Evolutionary conservation across 2,329 filamentous ascomycete genomes (phyloP).

Genomic region (Hypocrella siamensis): DNA sequence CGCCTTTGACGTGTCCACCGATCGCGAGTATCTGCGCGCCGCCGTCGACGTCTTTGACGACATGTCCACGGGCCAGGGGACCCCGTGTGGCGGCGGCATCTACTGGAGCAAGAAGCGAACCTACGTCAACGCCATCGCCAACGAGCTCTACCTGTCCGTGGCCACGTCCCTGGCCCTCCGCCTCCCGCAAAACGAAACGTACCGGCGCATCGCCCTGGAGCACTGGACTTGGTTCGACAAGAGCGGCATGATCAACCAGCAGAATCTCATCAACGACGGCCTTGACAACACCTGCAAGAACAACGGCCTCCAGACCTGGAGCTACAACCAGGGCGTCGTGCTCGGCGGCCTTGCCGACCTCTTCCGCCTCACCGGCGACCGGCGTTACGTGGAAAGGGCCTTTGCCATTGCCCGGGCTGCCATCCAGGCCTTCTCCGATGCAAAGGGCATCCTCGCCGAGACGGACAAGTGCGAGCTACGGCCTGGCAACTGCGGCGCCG

Average conservation of each 20-base stretch:
- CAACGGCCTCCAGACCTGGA: constrained; percentile 32
- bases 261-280: constrained; percentile 38
- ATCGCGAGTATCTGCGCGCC: constrained; percentile 35
- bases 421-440: constrained; percentile 26
- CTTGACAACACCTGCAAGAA: constrained; percentile 31
- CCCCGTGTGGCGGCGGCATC: constrained; percentile 36
- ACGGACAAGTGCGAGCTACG: constrained; percentile 18
- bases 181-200: constrained; percentile 21
- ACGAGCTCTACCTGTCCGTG: constrained; percentile 40
- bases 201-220: constrained; percentile 30
- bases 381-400: constrained; percentile 24
- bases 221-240: constrained; percentile 37
- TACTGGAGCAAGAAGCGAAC: constrained; percentile 38
- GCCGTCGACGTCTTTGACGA: constrained; percentile 40
- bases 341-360: constrained; percentile 40
- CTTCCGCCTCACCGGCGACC: constrained; percentile 25
- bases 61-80: constrained; percentile 31
- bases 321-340: constrained; percentile 44
- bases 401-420: constrained; percentile 35
- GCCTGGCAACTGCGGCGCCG: constrained; percentile 22
- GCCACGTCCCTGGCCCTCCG: constrained; percentile 37
- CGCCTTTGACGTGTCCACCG: constrained; percentile 36
- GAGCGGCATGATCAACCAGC: constrained; percentile 34
- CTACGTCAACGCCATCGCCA: constrained; percentile 39
- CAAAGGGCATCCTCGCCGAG: constrained; percentile 28